Base-by-base conservation (phyloP, 345 rosid genomes). In the Hevea brasiliensis region DNA sequence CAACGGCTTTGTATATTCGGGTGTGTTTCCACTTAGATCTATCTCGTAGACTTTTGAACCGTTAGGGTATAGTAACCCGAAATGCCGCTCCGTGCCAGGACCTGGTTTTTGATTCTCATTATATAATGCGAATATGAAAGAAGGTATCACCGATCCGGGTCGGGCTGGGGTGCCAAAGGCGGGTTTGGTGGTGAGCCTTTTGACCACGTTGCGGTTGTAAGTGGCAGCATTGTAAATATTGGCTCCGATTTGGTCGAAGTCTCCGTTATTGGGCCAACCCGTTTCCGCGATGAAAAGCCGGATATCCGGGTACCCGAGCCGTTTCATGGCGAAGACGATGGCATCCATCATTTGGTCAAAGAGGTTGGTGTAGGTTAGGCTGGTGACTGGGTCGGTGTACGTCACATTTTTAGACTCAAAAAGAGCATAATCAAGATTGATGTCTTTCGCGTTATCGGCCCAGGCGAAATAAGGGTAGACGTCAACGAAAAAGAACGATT, bases 301-400 rank as follows among this genome's bases (percentile, higher is more conserved):
- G 67, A 92, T 68, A 68, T 87, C 81, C 53, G 89, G 86, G 70
- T 84, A 88, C 57, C 97, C 99, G 74, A 89, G 76, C 0, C 88
- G 83, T 66, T 84, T 85, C 97, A 91, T 90, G 2, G 97, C 99
- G 79, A 89, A 95, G 74, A 84, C 65, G 64, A 83, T 71, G 0
- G 99, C 87, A 77, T 95, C 99, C 1, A 92, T 67, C 92, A 92
- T 92, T 66, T 95, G 99, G 81, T 92, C 99, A 53, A 95, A 95
- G 44, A 95, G 85, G 74, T 89, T 90, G 68, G 87, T 81, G 85
- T 95, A 95, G 57, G 85, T 85, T 41, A 95, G 66, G 37, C 85
- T 82, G 57, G 96, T 69, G 21, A 44, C 84, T 9, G 97, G 92
- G 80, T 95, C 99, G 32, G 83, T 86, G 71, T 84, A 84, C 32